Evolutionary conservation across 2,329 filamentous ascomycete genomes (phyloP), one percentile per base, ranked within the genome.

Genomic region (Neocucurbitaria cava): DNA sequence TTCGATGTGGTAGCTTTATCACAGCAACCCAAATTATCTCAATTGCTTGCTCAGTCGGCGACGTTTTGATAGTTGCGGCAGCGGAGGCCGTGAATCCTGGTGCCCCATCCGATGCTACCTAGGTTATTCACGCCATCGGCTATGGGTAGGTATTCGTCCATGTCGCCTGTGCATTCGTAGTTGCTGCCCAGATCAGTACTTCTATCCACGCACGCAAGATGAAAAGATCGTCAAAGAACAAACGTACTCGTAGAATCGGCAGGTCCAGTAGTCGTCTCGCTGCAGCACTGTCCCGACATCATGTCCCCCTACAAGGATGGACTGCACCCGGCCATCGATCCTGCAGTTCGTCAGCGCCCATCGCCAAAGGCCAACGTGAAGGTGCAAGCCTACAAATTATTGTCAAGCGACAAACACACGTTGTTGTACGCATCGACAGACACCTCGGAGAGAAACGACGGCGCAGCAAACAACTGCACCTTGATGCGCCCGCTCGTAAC

Each of bases 171-270:
- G 59, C 72, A 75, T 20, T 68, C 65, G 41, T 74, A 73, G 46
- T 73, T 73, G 42, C 72, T 75, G 66, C 59, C 41, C 30, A 26
- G 28, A 26, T 21, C 20, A 45, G 20, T 17, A n/a, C 4, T n/a
- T 17, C 39, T 15, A 9, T 3, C 2, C 43, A 39, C 21, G 11
- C 15, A 23, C n/a, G n/a, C n/a, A n/a, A n/a, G n/a, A n/a, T n/a
- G n/a, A 17, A 30, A 17, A 46, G 24, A 9, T n/a, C 10, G 20
- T 17, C 46, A 13, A 18, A 15, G 5, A 21, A 65, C 72, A 8
- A 21, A 65, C 72, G 8, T 64, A 75, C 72, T 74, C 68, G 31
- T 65, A 75, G 20, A 75, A 72, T 30, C 61, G 60, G 50, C 72
- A 75, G n/a, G 59, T 70, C 72, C 72, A 75, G 28, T 60, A 59